A percentile compares a stretch with the other conserved stretches of the same genome.
These are phyloP conservation scores for Leucocoprinus leucothites DNA, from an alignment of 768 basidiomycete species.

Conservation along the genomic window DNA sequence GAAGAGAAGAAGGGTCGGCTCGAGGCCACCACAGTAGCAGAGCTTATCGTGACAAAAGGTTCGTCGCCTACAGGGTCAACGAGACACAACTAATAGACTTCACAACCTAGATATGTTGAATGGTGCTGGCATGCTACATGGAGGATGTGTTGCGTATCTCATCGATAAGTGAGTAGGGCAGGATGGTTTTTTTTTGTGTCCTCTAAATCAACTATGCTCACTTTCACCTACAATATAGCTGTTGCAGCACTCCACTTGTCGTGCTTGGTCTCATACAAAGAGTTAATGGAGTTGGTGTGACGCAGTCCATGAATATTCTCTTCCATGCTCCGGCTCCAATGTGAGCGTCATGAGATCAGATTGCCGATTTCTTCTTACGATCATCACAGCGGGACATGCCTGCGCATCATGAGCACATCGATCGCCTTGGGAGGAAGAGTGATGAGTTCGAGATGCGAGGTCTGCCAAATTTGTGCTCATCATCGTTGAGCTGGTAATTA, in stretches of 20 bases:
- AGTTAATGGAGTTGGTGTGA: constrained; percentile 72
- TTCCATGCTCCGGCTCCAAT: constrained; percentile 67
- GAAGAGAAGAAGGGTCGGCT: constrained; percentile 45
- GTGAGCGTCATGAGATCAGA: constrained; percentile 34
- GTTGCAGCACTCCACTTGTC: constrained; percentile 66
- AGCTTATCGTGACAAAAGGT: constrained; percentile 63
- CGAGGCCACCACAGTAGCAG: constrained; percentile 61
- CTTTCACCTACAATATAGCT: constrained; percentile 31
- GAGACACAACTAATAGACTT: not conserved
- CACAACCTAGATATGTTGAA: constrained; percentile 60
- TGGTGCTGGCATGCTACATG: constrained; percentile 73
- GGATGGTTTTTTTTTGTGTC: too few species aligned
- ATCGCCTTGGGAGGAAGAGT: constrained; percentile 65
- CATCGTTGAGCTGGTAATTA: constrained; percentile 1
- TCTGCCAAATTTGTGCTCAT: constrained; percentile 20
- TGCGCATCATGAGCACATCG: constrained; percentile 61
- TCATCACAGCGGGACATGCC: constrained; percentile 48
- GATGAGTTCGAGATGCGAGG: constrained; percentile 73
- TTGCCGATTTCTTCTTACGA: constrained; percentile 10
- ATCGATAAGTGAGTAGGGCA: constrained; percentile 69
- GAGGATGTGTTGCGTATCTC: constrained; percentile 71
- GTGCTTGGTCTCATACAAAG: constrained; percentile 59
- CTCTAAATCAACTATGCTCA: not conserved
- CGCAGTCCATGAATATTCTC: constrained; percentile 64
- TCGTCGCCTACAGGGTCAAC: constrained; percentile 19